Conservation (phyloP, 352 stramenopile genomes). For the Thraustotheca clavata region DNA sequence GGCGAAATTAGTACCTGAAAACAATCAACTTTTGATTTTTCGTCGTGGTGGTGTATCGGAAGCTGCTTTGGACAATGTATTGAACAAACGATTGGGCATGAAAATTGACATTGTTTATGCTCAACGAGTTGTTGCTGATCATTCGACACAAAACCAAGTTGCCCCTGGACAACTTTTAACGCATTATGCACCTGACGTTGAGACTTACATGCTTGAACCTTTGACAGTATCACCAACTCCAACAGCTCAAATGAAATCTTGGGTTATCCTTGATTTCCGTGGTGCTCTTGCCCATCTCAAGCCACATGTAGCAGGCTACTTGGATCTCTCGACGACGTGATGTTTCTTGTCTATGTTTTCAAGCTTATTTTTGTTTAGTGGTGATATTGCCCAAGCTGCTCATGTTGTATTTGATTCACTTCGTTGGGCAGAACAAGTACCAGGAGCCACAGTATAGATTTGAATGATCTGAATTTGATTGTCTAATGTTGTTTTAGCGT, state of each 20-base stretch:
- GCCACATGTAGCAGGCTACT: constrained; percentile 47
- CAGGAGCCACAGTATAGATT: constrained; percentile 29
- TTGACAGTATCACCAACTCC: constrained; percentile 26
- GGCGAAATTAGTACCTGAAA: constrained; percentile 78
- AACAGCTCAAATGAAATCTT: constrained; percentile 33
- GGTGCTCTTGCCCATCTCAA: constrained; percentile 40
- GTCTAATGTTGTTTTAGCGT: constrained; percentile 25
- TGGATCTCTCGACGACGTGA: constrained; percentile 55
- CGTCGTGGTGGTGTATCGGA: constrained; percentile 81
- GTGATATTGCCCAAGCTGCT: constrained; percentile 61
- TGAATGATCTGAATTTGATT: no score
- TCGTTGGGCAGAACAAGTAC: constrained; percentile 74
- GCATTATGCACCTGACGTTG: constrained; percentile 96
- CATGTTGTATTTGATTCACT: constrained; percentile 76
- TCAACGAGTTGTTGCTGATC: constrained; percentile 4
- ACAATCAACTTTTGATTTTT: constrained; percentile 79
- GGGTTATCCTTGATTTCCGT: constrained; percentile 80
- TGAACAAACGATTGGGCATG: constrained; percentile 43
- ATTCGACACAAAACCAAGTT: constrained; percentile 68
- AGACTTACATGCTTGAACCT: constrained; percentile 77
- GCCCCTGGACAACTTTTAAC: constrained; percentile 95
- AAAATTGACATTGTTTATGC: constrained; percentile 45
- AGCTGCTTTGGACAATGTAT: constrained; percentile 42
- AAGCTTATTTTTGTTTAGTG: constrained; percentile 18
- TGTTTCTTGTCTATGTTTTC: background rate